Base-by-base conservation (phyloP, 495 filamentous ascomycete genomes). In the Penicillium samsonianum region DNA sequence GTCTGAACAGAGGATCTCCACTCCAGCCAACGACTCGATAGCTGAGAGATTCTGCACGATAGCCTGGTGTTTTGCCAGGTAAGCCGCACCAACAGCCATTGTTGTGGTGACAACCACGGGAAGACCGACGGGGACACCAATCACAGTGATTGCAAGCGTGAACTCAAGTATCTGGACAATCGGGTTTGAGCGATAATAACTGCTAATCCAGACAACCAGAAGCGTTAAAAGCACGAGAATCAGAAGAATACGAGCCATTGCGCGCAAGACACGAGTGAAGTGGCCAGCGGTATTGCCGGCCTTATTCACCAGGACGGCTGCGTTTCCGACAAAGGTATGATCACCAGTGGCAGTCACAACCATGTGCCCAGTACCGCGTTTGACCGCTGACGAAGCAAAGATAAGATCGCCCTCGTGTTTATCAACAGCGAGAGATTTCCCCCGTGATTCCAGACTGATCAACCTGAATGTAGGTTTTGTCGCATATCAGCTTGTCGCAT, bases 51-150 rank as follows among this genome's bases (percentile, higher is more conserved):
- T 95, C 76, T 95, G 92, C 58, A 96, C 91, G 68, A 96, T 95
- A 48, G 92, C 92, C 75, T 91, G 85, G 76, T 90, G 90, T 74
- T 90, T 90, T 62, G 91, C 92, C 57, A 96, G 82, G 70, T 94
- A 93, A 47, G 89, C 87, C 63, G 92, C 92, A 73, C 92, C 92
- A 65, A 96, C 92, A 75, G 92, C 91, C 90, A 96, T 91, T 69
- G 92, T 96, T 54, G 92, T 96, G 62, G 92, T 96, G 65, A 95
- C 91, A 73, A 96, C 92, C 60, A 90, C 91, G 26, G 92, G 92
- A 46, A 96, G 89, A 86, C 92, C 92, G 70, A 96, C 92, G 19
- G 92, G 92, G 11, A 96, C 92, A 82, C 92, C 92, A 50, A 96
- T 87, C 63, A 96, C 90, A 55, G 90, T 90, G 59, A 96, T 90